phyloP scores from a whole-genome alignment of 306 rosid species.

The Chamaecrista fasciculata region DNA sequence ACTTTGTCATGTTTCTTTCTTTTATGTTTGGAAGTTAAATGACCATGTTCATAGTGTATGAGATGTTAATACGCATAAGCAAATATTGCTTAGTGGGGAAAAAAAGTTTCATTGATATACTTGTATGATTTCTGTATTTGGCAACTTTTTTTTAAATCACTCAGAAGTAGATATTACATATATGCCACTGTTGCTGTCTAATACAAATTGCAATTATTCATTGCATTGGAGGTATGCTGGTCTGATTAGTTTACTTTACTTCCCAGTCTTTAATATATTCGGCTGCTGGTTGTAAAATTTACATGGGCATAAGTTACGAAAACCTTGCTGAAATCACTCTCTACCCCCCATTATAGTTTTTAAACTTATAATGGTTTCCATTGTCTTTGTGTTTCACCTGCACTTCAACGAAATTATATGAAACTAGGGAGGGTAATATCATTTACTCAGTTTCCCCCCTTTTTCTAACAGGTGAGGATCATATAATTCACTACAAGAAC shows the following conservation, averaged over 20 bases:
- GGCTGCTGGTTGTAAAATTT: background rate
- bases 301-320: background rate
- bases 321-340: background rate
- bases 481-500: constrained; percentile 5
- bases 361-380: background rate
- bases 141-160: constrained; percentile 5
- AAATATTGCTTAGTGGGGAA: background rate
- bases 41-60: background rate
- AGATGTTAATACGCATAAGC: background rate
- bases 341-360: background rate
- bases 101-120: background rate
- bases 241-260: background rate
- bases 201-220: background rate
- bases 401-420: too few species aligned
- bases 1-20: background rate
- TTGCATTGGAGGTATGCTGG: background rate
- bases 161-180: background rate
- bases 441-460: too few species aligned
- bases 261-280: background rate
- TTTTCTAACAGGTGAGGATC: too few species aligned
- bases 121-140: constrained; percentile 5
- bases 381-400: background rate
- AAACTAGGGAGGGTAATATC: background rate
- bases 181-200: background rate
- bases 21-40: background rate